Conservation (phyloP, 148 eudicot genomes). For the Limonium bicolor region DNA sequence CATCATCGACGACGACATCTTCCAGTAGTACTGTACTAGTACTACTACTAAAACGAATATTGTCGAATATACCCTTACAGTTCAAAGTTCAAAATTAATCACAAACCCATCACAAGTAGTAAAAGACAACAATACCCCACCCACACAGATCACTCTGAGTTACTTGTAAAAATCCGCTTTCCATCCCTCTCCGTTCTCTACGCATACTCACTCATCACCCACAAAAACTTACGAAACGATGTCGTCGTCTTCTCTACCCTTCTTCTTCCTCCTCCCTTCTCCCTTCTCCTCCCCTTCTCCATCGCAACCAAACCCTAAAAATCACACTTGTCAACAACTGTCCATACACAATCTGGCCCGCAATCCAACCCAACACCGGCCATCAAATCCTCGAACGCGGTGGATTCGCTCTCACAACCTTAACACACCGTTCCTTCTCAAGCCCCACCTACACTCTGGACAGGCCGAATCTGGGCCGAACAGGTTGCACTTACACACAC, state of each 20-base stretch:
- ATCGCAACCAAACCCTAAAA: constrained; percentile 20
- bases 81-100: too few species aligned
- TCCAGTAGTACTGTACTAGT: too few species aligned
- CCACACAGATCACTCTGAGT: too few species aligned
- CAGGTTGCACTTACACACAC: constrained; percentile 36
- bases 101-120: too few species aligned
- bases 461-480: constrained; percentile 95
- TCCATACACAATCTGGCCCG: constrained; percentile 89
- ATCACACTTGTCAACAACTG: constrained; percentile 88
- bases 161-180: neutral
- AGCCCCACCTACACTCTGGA: constrained; percentile 77
- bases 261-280: neutral
- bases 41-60: too few species aligned
- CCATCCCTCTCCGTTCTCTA: neutral
- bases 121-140: too few species aligned
- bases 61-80: too few species aligned
- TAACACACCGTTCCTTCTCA: constrained; percentile 79
- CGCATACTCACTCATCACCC: neutral
- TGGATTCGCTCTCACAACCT: constrained; percentile 60
- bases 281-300: constrained; percentile 11
- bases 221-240: too few species aligned
- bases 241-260: neutral
- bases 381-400: constrained; percentile 55
- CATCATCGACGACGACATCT: too few species aligned
- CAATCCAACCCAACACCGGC: constrained; percentile 85